phyloP scores from a whole-genome alignment of 208 protist genomes.

The Leishmania mexicana region DNA sequence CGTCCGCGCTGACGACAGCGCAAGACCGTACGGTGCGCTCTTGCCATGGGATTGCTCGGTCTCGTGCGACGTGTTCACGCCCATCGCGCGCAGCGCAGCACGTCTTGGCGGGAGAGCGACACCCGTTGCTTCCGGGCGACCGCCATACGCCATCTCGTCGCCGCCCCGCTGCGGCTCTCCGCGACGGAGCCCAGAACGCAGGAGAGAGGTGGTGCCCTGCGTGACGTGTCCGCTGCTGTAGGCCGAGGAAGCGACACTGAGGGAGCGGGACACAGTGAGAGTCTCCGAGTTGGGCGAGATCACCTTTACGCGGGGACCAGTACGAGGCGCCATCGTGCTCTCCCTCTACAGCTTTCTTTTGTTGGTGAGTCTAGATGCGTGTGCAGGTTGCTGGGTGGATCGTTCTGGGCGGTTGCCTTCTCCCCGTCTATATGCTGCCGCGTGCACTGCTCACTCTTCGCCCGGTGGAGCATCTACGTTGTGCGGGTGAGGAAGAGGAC shows the following conservation, averaged over 20 bases:
- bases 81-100: conserved; percentile 9
- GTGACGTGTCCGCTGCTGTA: conserved; percentile 11
- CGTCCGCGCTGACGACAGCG: neutral
- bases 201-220: neutral
- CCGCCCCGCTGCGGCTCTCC: neutral
- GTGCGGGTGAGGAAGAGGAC: neutral
- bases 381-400: neutral
- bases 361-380: neutral
- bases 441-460: neutral
- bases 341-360: neutral
- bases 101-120: conserved; percentile 3
- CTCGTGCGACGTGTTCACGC: conserved; percentile 14
- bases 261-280: conserved; percentile 40
- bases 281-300: conserved; percentile 57
- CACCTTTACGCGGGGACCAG: conserved; percentile 39
- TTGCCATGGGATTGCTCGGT: neutral
- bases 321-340: conserved; percentile 36
- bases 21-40: neutral
- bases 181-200: neutral
- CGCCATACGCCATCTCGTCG: neutral
- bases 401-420: neutral
- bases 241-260: conserved; percentile 32
- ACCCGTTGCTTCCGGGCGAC: neutral
- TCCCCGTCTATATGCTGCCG: neutral
- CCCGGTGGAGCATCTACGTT: neutral